Conservation (phyloP, 257 asterid species). For the Ehretia macrophylla region DNA sequence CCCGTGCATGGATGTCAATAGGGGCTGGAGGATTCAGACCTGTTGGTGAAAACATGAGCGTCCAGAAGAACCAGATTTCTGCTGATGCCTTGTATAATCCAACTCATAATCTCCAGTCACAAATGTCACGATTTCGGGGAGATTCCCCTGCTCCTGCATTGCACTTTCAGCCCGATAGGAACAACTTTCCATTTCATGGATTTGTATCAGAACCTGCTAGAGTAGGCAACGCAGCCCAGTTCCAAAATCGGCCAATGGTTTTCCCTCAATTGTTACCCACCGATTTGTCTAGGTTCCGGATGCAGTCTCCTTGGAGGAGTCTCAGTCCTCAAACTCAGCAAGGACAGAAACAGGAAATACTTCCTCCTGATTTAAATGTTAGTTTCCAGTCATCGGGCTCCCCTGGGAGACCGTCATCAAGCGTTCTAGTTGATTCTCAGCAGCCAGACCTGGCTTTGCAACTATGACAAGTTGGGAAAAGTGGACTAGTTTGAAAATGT, state of each 20-base stretch:
- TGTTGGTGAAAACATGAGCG: conserved; percentile 29
- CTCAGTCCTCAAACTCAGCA: conserved; percentile 54
- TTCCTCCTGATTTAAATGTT: conserved; percentile 88
- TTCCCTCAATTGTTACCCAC: conserved; percentile 58
- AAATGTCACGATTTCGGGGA: conserved; percentile 43
- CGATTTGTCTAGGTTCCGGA: conserved; percentile 78
- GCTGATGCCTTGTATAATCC: conserved; percentile 54
- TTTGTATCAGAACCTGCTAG: conserved; percentile 57
- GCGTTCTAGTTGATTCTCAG: conserved; percentile 78
- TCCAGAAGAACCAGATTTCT: conserved; percentile 42
- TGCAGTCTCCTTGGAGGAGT: conserved; percentile 58
- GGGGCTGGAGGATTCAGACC: conserved; percentile 77
- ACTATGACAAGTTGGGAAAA: conserved; percentile 38
- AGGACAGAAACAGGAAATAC: conserved; percentile 61
- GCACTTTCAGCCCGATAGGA: conserved; percentile 41
- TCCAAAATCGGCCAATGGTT: conserved; percentile 49
- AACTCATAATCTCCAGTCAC: conserved; percentile 48
- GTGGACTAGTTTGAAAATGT: background rate
- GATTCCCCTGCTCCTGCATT: conserved; percentile 43
- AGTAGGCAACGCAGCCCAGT: conserved; percentile 44
- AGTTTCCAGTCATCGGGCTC: conserved; percentile 86
- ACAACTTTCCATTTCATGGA: conserved; percentile 33
- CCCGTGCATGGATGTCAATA: conserved; percentile 90
- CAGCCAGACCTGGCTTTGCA: conserved; percentile 98
- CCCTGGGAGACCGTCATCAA: conserved; percentile 72